Percentiles rank a stretch among this genome's conserved stretches.
Conservation (phyloP, 495 filamentous ascomycete species). For the Bacidia rubella region DNA sequence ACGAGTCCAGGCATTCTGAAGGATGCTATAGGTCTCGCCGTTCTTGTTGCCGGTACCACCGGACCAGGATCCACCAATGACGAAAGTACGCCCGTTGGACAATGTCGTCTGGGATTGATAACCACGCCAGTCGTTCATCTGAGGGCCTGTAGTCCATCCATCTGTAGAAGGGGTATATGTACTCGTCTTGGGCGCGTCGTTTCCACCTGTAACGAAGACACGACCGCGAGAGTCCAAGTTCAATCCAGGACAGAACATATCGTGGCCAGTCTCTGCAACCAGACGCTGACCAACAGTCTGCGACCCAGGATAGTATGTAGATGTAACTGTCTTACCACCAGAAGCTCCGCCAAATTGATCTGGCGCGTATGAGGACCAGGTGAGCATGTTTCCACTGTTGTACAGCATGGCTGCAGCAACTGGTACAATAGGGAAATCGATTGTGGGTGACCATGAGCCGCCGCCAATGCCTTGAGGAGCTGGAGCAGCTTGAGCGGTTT, state of each 20-base stretch:
- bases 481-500: conserved; percentile 2
- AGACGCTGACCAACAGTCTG: conserved; percentile 22
- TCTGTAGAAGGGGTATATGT: conserved; percentile 22
- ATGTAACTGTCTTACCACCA: conserved; percentile 30
- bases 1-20: conserved; percentile 25
- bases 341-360: conserved; percentile 25
- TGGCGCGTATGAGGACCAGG: conserved; percentile 30
- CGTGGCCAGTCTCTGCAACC: conserved; percentile 34
- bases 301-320: conserved; percentile 26
- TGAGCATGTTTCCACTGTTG: conserved; percentile 26
- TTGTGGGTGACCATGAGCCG: conserved; percentile 32
- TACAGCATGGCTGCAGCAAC: conserved; percentile 27
- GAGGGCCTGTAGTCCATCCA: conserved; percentile 8
- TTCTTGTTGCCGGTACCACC: conserved; percentile 38
- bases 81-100: conserved; percentile 41
- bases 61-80: conserved; percentile 45
- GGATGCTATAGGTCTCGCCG: conserved; percentile 38
- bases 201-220: conserved; percentile 40
- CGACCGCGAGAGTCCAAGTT: conserved; percentile 35
- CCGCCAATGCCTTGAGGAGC: conserved; percentile 6
- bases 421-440: conserved; percentile 40
- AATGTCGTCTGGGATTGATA: conserved; percentile 41
- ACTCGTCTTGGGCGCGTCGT: conserved; percentile 30
- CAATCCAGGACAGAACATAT: conserved; percentile 52
- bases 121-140: conserved; percentile 37